phyloP scores from a whole-genome alignment of 768 basidiomycete genomes.

The Clitopilus passeckerianus region DNA sequence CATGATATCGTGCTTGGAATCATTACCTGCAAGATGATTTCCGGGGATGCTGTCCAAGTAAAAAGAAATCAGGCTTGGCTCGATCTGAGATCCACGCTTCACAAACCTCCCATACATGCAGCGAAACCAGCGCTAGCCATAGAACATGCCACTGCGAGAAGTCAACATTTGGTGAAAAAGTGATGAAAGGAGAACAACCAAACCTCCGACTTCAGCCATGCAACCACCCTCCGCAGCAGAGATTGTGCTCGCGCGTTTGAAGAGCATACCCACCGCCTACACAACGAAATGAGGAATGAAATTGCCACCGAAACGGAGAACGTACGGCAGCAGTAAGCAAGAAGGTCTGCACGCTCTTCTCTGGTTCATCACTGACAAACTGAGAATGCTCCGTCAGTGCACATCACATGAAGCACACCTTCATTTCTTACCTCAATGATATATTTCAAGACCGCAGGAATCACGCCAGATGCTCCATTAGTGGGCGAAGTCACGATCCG shows the following conservation, averaged over 20 bases:
- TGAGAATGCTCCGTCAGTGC: conserved; percentile 17
- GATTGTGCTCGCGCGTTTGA: conserved; percentile 96
- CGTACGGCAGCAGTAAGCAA: conserved; percentile 81
- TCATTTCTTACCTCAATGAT: conserved; percentile 61
- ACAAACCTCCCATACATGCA: conserved; percentile 85
- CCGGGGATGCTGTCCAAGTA: conserved; percentile 57
- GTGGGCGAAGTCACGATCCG: conserved; percentile 94
- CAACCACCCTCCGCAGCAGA: conserved; percentile 95
- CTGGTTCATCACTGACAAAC: conserved; percentile 89
- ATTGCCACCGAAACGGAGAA: conserved; percentile 7
- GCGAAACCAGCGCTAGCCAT: conserved; percentile 96
- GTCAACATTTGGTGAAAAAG: neutral
- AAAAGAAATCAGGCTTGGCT: neutral
- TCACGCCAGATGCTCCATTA: conserved; percentile 91
- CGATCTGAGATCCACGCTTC: conserved; percentile 3
- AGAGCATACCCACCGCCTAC: conserved; percentile 90
- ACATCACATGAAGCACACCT: conserved; percentile 4
- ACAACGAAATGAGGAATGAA: conserved; percentile 5
- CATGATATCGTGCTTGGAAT: neutral
- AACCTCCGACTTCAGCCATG: conserved; percentile 92
- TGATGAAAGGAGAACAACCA: conserved; percentile 7
- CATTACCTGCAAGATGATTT: conserved; percentile 71
- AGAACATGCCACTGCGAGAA: conserved; percentile 72
- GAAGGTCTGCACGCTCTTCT: conserved; percentile 86
- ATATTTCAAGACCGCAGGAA: conserved; percentile 89